Percentiles rank a stretch among this genome's conserved stretches.
Conservation (phyloP, 2,329 filamentous ascomycete genomes). For the Beauveria brongniartii region DNA sequence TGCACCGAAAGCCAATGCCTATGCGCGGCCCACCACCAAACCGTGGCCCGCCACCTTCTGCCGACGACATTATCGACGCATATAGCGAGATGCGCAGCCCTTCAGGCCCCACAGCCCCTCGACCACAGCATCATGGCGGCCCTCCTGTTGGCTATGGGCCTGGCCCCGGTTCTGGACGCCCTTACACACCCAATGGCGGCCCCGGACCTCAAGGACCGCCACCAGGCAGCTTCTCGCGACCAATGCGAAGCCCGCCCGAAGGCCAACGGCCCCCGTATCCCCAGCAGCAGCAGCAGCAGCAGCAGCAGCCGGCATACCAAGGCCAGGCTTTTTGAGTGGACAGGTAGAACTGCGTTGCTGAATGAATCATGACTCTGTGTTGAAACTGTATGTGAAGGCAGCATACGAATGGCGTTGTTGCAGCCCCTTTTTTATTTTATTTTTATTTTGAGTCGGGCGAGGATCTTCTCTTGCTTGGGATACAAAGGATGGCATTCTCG, state of each 20-base stretch:
- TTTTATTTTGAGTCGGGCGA: slow-evolving; percentile 9
- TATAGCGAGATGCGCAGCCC: slow-evolving; percentile 16
- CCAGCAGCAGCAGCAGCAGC: slow-evolving; percentile 4
- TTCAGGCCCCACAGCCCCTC: slow-evolving; percentile 15
- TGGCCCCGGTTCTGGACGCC: slow-evolving; percentile 7
- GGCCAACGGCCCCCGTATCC: slow-evolving; percentile 8
- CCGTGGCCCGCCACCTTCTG: slow-evolving; percentile 8
- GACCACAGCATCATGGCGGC: slow-evolving; percentile 18
- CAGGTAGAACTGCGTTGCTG: neutral
- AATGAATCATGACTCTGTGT: neutral
- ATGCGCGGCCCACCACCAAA: slow-evolving; percentile 9
- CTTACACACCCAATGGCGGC: slow-evolving; percentile 8
- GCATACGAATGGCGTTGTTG: slow-evolving; percentile 3
- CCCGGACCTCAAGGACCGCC: slow-evolving; percentile 13
- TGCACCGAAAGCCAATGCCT: slow-evolving; percentile 10
- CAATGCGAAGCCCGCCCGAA: slow-evolving; percentile 18
- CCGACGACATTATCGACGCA: slow-evolving; percentile 12
- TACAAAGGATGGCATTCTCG: neutral
- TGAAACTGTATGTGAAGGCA: neutral
- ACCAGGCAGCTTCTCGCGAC: slow-evolving; percentile 25
- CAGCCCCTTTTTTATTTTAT: slow-evolving; percentile 12
- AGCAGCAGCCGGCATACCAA: slow-evolving; percentile 23
- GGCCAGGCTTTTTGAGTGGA: slow-evolving; percentile 27
- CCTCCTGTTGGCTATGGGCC: slow-evolving; percentile 77
- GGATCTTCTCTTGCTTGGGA: neutral